A percentile compares a stretch with the other conserved stretches of the same genome.
These are phyloP conservation scores for Nemophila menziesii DNA, from an alignment of 257 asterid species.

Conservation along the genomic window DNA sequence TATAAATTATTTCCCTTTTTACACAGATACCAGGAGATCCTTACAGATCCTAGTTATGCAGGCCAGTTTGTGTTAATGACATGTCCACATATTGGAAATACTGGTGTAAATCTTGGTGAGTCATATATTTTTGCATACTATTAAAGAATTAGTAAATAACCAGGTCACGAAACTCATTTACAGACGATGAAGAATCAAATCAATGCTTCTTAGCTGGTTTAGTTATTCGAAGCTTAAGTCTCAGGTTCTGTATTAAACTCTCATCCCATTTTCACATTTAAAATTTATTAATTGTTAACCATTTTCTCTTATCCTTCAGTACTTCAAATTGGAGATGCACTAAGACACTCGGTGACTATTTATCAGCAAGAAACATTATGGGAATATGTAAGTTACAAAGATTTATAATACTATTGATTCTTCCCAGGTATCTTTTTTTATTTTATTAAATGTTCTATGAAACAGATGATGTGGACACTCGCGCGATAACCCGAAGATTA, in stretches of 20 bases:
- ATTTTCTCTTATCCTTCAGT: conserved; percentile 27
- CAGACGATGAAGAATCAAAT: conserved; percentile 81
- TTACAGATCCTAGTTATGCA: conserved; percentile 95
- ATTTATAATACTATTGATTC: no score
- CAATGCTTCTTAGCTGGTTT: conserved; percentile 84
- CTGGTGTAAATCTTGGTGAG: conserved; percentile 85
- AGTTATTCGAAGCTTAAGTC: conserved; percentile 80
- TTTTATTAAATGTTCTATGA: conserved; percentile 15
- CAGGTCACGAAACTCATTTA: conserved; percentile 8
- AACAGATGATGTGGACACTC: conserved; percentile 93
- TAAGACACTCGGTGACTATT: conserved; percentile 71
- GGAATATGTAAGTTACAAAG: conserved; percentile 74
- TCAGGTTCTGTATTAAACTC: conserved; percentile 56
- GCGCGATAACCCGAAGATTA: conserved; percentile 80
- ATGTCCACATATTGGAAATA: conserved; percentile 90
- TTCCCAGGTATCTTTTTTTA: no score
- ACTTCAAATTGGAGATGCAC: conserved; percentile 86
- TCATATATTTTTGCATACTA: conserved; percentile 7
- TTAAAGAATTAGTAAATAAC: conserved; percentile 3
- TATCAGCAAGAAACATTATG: conserved; percentile 82
- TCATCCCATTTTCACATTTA: no score
- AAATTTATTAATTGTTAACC: no score
- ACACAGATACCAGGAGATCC: conserved; percentile 87
- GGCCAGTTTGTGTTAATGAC: conserved; percentile 97
- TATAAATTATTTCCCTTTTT: no score